A percentile compares a stretch with the other conserved stretches of the same genome.
These are phyloP conservation scores for Teratosphaeria zuluensis DNA, from an alignment of 2,329 filamentous ascomycete genomes.

Conservation along the genomic window DNA sequence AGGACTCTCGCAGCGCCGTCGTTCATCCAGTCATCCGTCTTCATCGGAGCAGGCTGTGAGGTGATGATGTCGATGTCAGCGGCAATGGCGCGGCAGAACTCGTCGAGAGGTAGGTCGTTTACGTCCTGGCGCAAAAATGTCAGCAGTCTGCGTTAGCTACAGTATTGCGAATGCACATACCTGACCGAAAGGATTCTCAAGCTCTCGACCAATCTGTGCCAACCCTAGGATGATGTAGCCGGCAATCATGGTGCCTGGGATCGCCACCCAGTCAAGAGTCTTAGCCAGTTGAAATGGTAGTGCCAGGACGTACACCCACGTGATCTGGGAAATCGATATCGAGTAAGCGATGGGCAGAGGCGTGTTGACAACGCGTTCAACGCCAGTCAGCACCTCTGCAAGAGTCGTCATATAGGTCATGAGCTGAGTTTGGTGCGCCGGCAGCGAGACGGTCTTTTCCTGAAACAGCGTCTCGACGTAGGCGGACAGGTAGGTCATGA, in stretches of 20 bases:
- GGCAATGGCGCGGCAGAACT: conserved; percentile 65
- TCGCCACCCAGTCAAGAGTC: conserved; percentile 60
- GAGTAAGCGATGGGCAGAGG: conserved; percentile 74
- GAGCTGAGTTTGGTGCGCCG: conserved; percentile 51
- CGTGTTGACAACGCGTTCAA: conserved; percentile 71
- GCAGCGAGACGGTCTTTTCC: conserved; percentile 46
- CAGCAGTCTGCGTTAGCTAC: background rate
- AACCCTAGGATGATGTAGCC: conserved; percentile 79
- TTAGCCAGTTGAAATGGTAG: conserved; percentile 70
- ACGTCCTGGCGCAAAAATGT: conserved; percentile 44
- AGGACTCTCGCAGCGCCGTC: conserved; percentile 43
- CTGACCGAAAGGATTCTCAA: conserved; percentile 76
- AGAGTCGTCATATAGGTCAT: conserved; percentile 50
- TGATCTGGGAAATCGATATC: conserved; percentile 78
- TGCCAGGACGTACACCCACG: conserved; percentile 71
- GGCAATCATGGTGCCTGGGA: conserved; percentile 58
- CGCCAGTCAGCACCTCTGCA: conserved; percentile 62
- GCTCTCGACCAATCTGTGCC: conserved; percentile 64
- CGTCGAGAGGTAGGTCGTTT: conserved; percentile 69
- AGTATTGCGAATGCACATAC: background rate
- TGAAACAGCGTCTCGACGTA: conserved; percentile 54
- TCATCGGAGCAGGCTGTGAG: conserved; percentile 42
- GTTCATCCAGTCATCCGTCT: conserved; percentile 43
- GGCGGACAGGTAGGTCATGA: conserved; percentile 60
- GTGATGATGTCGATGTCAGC: conserved; percentile 66